Percentiles rank a stretch among this genome's conserved stretches.
Evolutionary conservation across 179 eudicot genomes (phyloP).

Genomic region (Beta corolliflora): DNA sequence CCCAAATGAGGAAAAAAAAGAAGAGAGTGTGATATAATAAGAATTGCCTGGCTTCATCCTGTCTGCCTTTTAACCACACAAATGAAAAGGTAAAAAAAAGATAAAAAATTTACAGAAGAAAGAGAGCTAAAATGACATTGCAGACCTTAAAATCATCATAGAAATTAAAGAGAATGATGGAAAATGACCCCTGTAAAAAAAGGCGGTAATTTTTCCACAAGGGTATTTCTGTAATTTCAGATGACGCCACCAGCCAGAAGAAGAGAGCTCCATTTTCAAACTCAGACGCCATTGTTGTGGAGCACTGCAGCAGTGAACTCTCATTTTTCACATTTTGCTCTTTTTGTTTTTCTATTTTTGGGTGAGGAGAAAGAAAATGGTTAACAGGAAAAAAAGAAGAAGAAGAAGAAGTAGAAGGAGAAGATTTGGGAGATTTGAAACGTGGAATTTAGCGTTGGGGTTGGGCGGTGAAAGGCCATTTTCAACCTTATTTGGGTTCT

Average conservation of each 20-base stretch:
- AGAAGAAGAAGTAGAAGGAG: not conserved
- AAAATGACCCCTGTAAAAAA: constrained; percentile 28
- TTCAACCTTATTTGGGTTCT: not conserved
- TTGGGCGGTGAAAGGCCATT: constrained; percentile 18
- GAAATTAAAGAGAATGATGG: constrained; percentile 30
- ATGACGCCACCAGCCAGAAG: not conserved
- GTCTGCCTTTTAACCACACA: constrained; percentile 54
- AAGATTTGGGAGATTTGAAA: constrained; percentile 13
- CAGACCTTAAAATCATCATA: constrained; percentile 20
- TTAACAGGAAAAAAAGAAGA: not conserved
- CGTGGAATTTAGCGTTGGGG: constrained; percentile 9
- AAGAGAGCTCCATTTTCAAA: not conserved
- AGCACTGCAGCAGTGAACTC: too few species aligned
- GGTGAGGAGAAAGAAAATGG: not conserved
- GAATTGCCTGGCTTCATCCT: constrained; percentile 64
- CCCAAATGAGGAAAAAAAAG: not conserved
- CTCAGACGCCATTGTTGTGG: not conserved
- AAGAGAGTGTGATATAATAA: not conserved
- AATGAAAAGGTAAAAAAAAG: not conserved
- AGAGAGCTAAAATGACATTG: constrained; percentile 24
- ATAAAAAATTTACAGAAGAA: constrained; percentile 20
- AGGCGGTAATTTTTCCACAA: constrained; percentile 2
- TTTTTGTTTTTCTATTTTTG: too few species aligned
- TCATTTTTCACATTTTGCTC: not conserved
- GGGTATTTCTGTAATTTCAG: constrained; percentile 11